These are phyloP conservation scores for Dactylellina parvicollis DNA, from an alignment of 2,329 filamentous ascomycete species.

Conservation along the genomic window DNA sequence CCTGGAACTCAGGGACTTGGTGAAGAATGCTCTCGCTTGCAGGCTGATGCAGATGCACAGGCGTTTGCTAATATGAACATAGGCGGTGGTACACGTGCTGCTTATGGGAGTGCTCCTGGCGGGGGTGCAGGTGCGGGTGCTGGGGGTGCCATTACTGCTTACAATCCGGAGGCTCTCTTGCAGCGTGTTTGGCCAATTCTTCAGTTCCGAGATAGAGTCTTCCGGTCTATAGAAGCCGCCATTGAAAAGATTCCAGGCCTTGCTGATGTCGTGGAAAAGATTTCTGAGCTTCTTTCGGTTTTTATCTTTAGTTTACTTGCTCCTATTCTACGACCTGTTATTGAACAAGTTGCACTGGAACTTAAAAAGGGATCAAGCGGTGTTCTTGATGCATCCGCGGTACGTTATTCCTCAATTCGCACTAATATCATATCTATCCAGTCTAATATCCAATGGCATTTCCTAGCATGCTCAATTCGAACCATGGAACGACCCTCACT, in stretches of 20 bases:
- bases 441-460: background rate
- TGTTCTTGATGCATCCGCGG: slow-evolving; percentile 66
- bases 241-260: slow-evolving; percentile 93
- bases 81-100: slow-evolving; percentile 52
- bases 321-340: slow-evolving; percentile 90
- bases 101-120: slow-evolving; percentile 1
- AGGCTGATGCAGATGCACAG: slow-evolving; percentile 77
- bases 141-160: slow-evolving; percentile 32
- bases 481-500: slow-evolving; percentile 79
- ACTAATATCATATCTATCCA: background rate
- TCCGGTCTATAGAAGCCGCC: slow-evolving; percentile 82
- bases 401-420: slow-evolving; percentile 10
- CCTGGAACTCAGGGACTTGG: slow-evolving; percentile 79
- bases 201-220: slow-evolving; percentile 91
- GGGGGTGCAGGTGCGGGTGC: background rate
- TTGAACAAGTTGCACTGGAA: slow-evolving; percentile 82
- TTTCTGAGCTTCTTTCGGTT: slow-evolving; percentile 89
- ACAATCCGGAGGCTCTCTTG: slow-evolving; percentile 73
- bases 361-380: slow-evolving; percentile 86
- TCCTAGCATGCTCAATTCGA: slow-evolving; percentile 69
- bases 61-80: slow-evolving; percentile 80
- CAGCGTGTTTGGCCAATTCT: slow-evolving; percentile 93
- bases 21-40: slow-evolving; percentile 75
- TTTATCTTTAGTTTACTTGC: slow-evolving; percentile 91
- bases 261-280: slow-evolving; percentile 81